These are phyloP conservation scores for Lantana camara DNA, from an alignment of 257 asterid species.

Conservation along the genomic window DNA sequence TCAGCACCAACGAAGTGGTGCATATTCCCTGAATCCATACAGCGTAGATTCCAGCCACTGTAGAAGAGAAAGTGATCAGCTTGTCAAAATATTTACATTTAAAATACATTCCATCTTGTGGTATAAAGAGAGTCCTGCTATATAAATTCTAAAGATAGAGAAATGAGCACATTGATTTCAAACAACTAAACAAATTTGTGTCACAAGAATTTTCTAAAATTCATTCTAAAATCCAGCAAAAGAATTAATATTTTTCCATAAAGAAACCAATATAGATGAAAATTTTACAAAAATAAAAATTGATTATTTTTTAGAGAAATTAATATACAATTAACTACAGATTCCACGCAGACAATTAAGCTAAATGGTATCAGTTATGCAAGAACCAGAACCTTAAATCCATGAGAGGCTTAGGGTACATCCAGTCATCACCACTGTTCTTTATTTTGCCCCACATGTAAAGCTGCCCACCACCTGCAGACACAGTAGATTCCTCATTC, in stretches of 20 bases:
- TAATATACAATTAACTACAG: neutral
- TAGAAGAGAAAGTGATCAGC: constrained; percentile 26
- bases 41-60: constrained; percentile 93
- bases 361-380: constrained; percentile 5
- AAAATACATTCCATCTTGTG: neutral
- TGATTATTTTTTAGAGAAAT: constrained; percentile 2
- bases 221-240: neutral
- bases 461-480: constrained; percentile 96
- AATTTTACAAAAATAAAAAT: neutral
- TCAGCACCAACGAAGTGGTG: constrained; percentile 99
- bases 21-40: constrained; percentile 91
- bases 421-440: constrained; percentile 93
- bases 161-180: neutral
- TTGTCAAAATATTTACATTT: neutral
- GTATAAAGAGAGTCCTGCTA: constrained; percentile 4
- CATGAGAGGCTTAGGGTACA: constrained; percentile 98
- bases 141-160: constrained; percentile 2
- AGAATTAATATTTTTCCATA: neutral
- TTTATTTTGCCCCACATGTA: constrained; percentile 99
- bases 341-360: constrained; percentile 10
- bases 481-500: neutral
- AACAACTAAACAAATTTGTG: neutral
- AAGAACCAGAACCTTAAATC: constrained; percentile 75
- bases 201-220: neutral
- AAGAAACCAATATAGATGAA: constrained; percentile 1